Conservation (phyloP, 164 flowering plant genomes). For the Cinnamomum chago region DNA sequence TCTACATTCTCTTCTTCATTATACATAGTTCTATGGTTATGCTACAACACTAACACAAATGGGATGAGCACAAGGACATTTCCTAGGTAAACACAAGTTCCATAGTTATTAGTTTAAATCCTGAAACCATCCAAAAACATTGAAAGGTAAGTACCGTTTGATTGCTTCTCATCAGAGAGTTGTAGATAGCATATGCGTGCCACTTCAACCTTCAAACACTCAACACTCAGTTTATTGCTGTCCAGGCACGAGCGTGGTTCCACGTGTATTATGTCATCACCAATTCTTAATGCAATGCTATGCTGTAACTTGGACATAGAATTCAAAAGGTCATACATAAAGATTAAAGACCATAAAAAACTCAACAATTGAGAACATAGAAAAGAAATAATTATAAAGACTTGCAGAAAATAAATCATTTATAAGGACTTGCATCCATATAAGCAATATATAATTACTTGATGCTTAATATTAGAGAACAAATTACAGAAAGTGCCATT, state of each 20-base stretch:
- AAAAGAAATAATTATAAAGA: too few species aligned
- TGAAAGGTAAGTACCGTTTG: constrained; percentile 48
- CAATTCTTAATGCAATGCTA: constrained; percentile 51
- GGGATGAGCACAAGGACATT: background rate
- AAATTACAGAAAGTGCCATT: too few species aligned
- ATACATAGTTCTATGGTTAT: too few species aligned
- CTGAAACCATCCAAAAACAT: background rate
- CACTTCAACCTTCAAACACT: constrained; percentile 57
- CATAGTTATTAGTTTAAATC: background rate
- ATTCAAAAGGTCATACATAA: background rate
- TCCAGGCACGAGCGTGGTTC: constrained; percentile 29
- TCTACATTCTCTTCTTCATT: too few species aligned
- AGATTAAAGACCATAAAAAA: too few species aligned
- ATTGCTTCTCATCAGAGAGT: constrained; percentile 61
- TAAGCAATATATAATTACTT: too few species aligned
- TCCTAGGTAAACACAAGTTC: background rate
- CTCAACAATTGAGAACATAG: too few species aligned
- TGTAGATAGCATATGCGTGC: constrained; percentile 76
- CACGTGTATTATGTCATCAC: constrained; percentile 38
- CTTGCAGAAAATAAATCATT: too few species aligned
- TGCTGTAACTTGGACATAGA: constrained; percentile 35
- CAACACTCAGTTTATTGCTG: constrained; percentile 38
- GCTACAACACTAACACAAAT: background rate
- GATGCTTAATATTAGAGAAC: too few species aligned
- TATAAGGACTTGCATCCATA: too few species aligned